Percentiles rank a stretch among this genome's conserved stretches.
Conservation (phyloP, 2,329 filamentous ascomycete species). For the Fusarium nodosum region DNA sequence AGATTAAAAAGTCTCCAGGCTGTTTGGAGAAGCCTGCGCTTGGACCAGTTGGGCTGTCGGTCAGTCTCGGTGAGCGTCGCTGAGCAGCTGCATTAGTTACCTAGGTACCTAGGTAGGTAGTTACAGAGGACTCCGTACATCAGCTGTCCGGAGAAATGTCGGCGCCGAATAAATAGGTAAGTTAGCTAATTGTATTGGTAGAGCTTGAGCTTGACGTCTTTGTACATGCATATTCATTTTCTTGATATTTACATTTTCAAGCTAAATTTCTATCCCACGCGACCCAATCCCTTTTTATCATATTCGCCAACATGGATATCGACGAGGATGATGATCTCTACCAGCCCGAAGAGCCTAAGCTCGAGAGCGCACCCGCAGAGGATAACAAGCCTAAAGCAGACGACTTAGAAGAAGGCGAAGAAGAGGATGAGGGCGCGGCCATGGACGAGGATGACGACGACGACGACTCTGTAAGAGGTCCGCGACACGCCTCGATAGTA, state of each 20-base stretch:
- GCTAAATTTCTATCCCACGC: neutral
- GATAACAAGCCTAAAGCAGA: slow-evolving; percentile 59
- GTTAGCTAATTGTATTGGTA: slow-evolving; percentile 27
- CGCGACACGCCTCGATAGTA: neutral
- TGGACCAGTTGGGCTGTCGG: slow-evolving; percentile 32
- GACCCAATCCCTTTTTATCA: slow-evolving; percentile 1
- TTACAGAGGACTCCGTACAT: neutral
- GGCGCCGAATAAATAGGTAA: slow-evolving; percentile 26
- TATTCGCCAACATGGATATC: slow-evolving; percentile 68
- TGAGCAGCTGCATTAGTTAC: slow-evolving; percentile 7
- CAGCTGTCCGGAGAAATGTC: slow-evolving; percentile 50
- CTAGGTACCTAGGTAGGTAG: no score
- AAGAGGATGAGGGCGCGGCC: slow-evolving; percentile 71
- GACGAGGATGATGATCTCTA: slow-evolving; percentile 79
- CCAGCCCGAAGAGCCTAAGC: slow-evolving; percentile 68
- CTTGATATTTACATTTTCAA: neutral
- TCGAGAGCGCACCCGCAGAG: slow-evolving; percentile 50
- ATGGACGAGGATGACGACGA: slow-evolving; percentile 63
- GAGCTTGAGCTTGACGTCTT: slow-evolving; percentile 43
- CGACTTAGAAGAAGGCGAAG: slow-evolving; percentile 74
- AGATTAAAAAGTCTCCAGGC: slow-evolving; percentile 36
- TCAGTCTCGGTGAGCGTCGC: slow-evolving; percentile 39
- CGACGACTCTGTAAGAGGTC: slow-evolving; percentile 57
- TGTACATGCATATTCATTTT: slow-evolving; percentile 7
- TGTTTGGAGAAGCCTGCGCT: slow-evolving; percentile 39